Evolutionary conservation across 495 filamentous ascomycete species (phyloP).

Genomic region (Penicillium daleae): DNA sequence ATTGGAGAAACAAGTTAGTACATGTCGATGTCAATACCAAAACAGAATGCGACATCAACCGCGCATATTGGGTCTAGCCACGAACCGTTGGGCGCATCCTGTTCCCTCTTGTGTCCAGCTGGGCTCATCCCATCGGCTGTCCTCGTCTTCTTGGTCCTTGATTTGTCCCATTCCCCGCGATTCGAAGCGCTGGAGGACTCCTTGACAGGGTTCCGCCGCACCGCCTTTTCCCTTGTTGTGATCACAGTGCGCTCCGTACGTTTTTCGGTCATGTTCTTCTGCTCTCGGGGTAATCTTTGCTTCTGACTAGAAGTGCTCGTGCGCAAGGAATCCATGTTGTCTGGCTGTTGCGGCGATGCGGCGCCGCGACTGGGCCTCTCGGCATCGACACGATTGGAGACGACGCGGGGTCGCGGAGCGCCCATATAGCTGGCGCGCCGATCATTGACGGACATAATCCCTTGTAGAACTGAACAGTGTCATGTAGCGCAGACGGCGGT

Average conservation of each 20-base stretch:
- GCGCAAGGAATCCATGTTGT: slow-evolving; percentile 42
- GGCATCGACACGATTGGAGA: slow-evolving; percentile 50
- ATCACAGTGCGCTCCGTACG: slow-evolving; percentile 52
- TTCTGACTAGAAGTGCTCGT: slow-evolving; percentile 43
- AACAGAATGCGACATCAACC: background rate
- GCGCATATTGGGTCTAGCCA: slow-evolving; percentile 12
- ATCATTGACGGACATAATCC: slow-evolving; percentile 53
- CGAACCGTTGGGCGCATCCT: slow-evolving; percentile 42
- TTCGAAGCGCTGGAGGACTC: slow-evolving; percentile 50
- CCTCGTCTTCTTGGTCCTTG: slow-evolving; percentile 42
- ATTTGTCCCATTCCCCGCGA: slow-evolving; percentile 48
- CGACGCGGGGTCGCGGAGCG: slow-evolving; percentile 52
- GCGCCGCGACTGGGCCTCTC: slow-evolving; percentile 39
- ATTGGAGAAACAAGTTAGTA: slow-evolving; percentile 25
- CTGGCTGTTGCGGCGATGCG: slow-evolving; percentile 39
- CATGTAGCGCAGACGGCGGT: slow-evolving; percentile 25
- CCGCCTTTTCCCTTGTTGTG: slow-evolving; percentile 66
- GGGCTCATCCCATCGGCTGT: slow-evolving; percentile 46
- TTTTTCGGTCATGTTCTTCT: slow-evolving; percentile 39
- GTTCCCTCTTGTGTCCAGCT: slow-evolving; percentile 44
- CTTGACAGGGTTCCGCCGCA: slow-evolving; percentile 68
- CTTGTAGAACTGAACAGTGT: slow-evolving; percentile 24
- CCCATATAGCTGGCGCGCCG: slow-evolving; percentile 49
- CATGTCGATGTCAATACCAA: background rate
- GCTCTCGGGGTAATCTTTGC: slow-evolving; percentile 38